These are phyloP conservation scores for Naganishia onofrii DNA, from an alignment of 768 basidiomycete genomes.

Conservation along the genomic window DNA sequence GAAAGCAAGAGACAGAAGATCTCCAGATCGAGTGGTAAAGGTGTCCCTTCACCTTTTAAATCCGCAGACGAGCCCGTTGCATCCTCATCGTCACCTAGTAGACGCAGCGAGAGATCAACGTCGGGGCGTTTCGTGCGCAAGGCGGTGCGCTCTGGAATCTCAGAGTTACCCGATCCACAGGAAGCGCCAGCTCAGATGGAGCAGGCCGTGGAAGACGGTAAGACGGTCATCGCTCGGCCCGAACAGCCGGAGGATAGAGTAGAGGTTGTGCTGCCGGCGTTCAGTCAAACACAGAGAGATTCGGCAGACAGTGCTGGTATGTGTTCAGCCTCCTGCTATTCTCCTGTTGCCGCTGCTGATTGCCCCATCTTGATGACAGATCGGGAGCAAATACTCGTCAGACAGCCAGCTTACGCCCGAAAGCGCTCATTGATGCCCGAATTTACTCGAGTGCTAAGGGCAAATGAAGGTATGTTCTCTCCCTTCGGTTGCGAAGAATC, in stretches of 20 bases:
- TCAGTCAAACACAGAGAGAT: background rate
- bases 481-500: background rate
- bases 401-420: background rate
- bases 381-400: background rate
- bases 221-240: background rate
- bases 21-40: background rate
- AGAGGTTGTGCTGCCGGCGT: slow-evolving; percentile 8
- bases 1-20: slow-evolving; percentile 10
- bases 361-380: background rate
- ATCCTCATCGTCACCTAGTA: background rate
- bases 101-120: background rate
- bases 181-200: slow-evolving; percentile 1
- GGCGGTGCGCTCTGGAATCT: background rate
- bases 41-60: background rate
- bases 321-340: background rate
- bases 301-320: background rate
- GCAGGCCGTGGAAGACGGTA: background rate
- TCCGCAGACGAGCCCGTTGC: background rate
- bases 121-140: background rate
- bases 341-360: background rate
- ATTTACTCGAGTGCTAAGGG: background rate
- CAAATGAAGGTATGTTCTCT: background rate
- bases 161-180: no score
- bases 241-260: slow-evolving; percentile 12
- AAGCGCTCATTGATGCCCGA: background rate